Percentiles rank a stretch among this genome's conserved stretches.
phyloP scores from a whole-genome alignment of 192 early-diverging fungal species.

The Coemansia sp. region DNA sequence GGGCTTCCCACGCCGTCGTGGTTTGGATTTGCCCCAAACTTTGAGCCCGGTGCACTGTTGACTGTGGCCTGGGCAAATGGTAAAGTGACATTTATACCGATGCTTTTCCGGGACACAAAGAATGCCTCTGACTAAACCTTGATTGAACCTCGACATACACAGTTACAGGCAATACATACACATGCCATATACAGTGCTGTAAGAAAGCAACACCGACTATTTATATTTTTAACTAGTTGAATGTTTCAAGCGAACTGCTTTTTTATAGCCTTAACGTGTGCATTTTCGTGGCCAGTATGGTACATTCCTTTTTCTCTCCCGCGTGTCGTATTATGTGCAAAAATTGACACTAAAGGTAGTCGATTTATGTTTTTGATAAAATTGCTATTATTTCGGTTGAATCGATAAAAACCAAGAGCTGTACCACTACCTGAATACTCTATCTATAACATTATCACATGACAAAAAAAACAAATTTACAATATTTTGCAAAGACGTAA shows the following conservation, averaged over 20 bases:
- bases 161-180: too few relatives aligned
- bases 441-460: too few relatives aligned
- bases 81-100: slow-evolving; percentile 46
- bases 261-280: too few relatives aligned
- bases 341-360: background rate
- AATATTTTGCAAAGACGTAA: background rate
- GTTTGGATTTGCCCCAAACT: slow-evolving; percentile 43
- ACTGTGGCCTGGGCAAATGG: slow-evolving; percentile 54
- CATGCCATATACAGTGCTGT: too few relatives aligned
- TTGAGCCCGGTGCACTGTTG: slow-evolving; percentile 42
- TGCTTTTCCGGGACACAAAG: slow-evolving; percentile 31
- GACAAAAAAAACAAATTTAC: background rate
- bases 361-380: background rate
- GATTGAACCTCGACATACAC: too few relatives aligned
- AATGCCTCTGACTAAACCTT: too few relatives aligned
- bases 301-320: too few relatives aligned
- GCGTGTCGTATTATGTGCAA: too few relatives aligned
- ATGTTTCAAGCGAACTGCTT: background rate
- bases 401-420: background rate
- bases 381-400: too few relatives aligned
- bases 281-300: too few relatives aligned
- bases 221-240: too few relatives aligned
- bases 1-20: slow-evolving; percentile 42
- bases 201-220: too few relatives aligned
- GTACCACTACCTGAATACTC: background rate